Evolutionary conservation across 805 yeast genomes (phyloP).

Genomic region (Candida tallmaniae): DNA sequence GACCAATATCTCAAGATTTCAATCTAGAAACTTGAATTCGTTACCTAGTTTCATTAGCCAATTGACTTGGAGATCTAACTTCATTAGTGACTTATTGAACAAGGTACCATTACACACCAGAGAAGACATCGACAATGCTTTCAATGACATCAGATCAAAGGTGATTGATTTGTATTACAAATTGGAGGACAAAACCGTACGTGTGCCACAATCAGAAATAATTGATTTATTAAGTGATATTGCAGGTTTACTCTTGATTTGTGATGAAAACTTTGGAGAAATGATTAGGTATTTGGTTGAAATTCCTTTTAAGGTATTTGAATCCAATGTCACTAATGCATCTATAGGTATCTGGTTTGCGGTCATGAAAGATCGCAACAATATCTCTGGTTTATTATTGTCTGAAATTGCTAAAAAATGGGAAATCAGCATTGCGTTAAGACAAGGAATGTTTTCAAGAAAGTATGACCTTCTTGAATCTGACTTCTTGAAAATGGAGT

Average conservation of each 20-base stretch:
- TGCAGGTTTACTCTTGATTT: slow-evolving; percentile 33
- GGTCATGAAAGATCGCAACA: slow-evolving; percentile 62
- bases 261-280: slow-evolving; percentile 40
- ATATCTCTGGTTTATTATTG: slow-evolving; percentile 53
- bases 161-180: slow-evolving; percentile 14
- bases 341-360: slow-evolving; percentile 81
- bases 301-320: slow-evolving; percentile 68
- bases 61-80: slow-evolving; percentile 61
- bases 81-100: slow-evolving; percentile 29
- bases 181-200: slow-evolving; percentile 8
- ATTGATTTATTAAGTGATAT: slow-evolving; percentile 42
- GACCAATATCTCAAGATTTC: slow-evolving; percentile 39
- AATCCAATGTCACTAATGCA: slow-evolving; percentile 52
- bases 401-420: slow-evolving; percentile 67
- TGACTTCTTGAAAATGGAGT: slow-evolving; percentile 76
- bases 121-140: slow-evolving; percentile 24
- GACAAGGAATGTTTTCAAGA: slow-evolving; percentile 61
- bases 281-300: slow-evolving; percentile 49
- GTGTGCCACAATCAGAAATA: slow-evolving; percentile 23
- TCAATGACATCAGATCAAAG: slow-evolving; percentile 23
- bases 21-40: slow-evolving; percentile 45
- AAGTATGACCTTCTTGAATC: slow-evolving; percentile 52
- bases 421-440: slow-evolving; percentile 57
- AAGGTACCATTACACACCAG: slow-evolving; percentile 23
- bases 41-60: slow-evolving; percentile 73